phyloP scores from a whole-genome alignment of 75 land plant species.

The Azolla pinnata region DNA sequence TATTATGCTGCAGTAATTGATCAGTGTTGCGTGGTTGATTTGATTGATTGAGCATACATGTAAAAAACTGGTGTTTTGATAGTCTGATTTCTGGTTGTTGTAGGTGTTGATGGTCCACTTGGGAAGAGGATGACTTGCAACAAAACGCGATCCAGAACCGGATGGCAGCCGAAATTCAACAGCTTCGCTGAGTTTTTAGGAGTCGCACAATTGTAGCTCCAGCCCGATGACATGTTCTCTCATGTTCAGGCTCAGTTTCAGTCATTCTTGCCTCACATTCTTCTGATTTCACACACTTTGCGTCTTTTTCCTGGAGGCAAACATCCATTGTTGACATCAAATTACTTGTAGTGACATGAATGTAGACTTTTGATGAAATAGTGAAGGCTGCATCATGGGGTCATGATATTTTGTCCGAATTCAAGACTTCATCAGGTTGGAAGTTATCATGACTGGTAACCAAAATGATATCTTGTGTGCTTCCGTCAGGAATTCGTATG shows the following conservation, averaged over 20 bases:
- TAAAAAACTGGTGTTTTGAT: too few relatives aligned
- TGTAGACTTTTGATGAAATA: too few relatives aligned
- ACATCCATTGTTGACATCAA: too few relatives aligned
- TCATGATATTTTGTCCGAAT: neutral
- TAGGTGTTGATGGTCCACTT: conserved; percentile 22
- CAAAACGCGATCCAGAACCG: conserved; percentile 8
- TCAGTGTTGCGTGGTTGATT: neutral
- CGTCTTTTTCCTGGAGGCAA: too few relatives aligned
- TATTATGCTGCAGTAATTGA: neutral
- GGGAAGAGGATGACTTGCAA: conserved; percentile 24
- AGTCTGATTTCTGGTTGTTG: too few relatives aligned
- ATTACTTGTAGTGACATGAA: too few relatives aligned
- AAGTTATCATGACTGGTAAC: neutral
- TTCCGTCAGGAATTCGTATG: neutral
- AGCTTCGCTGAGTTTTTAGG: conserved; percentile 17
- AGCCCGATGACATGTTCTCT: too few relatives aligned
- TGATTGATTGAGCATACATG: neutral
- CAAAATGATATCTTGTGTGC: neutral
- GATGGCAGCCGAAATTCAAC: conserved; percentile 21
- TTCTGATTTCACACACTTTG: too few relatives aligned
- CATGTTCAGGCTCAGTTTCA: too few relatives aligned
- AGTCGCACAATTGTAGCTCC: too few relatives aligned
- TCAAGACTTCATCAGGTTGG: neutral
- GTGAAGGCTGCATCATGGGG: too few relatives aligned
- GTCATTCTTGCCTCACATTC: too few relatives aligned